Evolutionary conservation across 345 rosid species (phyloP).

Genomic region (Isatis tinctoria): DNA sequence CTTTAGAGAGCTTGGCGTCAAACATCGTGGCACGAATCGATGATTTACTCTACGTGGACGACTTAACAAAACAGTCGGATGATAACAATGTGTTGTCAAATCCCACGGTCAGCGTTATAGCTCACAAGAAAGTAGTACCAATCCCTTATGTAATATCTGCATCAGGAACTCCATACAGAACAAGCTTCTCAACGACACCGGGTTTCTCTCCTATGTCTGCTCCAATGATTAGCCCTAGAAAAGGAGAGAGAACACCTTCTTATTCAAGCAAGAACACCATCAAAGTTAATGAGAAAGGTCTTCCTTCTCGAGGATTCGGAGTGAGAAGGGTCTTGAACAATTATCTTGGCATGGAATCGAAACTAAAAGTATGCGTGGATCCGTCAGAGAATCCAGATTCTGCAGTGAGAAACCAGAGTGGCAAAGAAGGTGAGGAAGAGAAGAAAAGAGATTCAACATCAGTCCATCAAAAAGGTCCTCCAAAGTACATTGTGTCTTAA

Average conservation of each 20-base stretch:
- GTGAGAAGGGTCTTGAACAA: constrained; percentile 72
- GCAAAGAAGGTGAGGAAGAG: constrained; percentile 14
- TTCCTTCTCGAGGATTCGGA: constrained; percentile 75
- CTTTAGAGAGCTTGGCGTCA: constrained; percentile 83
- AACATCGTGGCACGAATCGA: constrained; percentile 84
- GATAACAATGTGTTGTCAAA: constrained; percentile 42
- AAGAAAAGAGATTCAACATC: constrained; percentile 28
- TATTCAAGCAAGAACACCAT: constrained; percentile 32
- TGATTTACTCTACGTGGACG: constrained; percentile 86
- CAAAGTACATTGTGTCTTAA: constrained; percentile 44
- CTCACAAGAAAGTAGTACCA: constrained; percentile 56
- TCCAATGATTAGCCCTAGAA: constrained; percentile 53
- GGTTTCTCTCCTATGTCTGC: constrained; percentile 53
- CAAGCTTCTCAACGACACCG: constrained; percentile 58
- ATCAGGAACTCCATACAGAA: constrained; percentile 62
- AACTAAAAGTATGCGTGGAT: constrained; percentile 50
- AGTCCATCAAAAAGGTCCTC: constrained; percentile 36
- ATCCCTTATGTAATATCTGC: constrained; percentile 54
- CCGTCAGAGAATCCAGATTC: constrained; percentile 39
- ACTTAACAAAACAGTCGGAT: constrained; percentile 73
- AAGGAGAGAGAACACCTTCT: constrained; percentile 67
- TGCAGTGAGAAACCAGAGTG: background rate
- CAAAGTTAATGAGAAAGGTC: constrained; percentile 32
- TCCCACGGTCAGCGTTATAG: constrained; percentile 48
- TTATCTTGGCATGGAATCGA: constrained; percentile 75